phyloP scores from a whole-genome alignment of 2,329 filamentous ascomycete genomes.

The Claviceps lovelessii region DNA sequence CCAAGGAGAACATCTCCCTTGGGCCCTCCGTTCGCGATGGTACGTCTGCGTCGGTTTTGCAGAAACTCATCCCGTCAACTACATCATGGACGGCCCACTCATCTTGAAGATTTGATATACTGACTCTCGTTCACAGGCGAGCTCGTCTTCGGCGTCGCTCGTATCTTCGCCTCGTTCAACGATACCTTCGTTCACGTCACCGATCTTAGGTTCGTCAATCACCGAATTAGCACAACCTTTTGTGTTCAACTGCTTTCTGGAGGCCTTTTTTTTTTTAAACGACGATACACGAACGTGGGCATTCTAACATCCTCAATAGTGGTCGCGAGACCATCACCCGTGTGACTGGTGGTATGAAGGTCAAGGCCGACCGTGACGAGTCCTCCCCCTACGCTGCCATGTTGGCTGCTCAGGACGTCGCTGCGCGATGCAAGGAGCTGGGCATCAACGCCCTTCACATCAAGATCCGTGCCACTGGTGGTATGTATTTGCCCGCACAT shows the following conservation, averaged over 20 bases:
- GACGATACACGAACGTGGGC: neutral
- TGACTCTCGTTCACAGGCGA: conserved; percentile 46
- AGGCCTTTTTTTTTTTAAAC: neutral
- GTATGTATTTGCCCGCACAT: conserved; percentile 34
- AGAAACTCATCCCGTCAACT: neutral
- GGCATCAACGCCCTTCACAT: conserved; percentile 91
- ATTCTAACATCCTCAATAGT: conserved; percentile 36
- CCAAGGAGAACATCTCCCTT: conserved; percentile 96
- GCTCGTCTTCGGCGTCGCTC: conserved; percentile 94
- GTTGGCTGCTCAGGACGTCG: conserved; percentile 99
- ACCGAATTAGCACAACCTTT: conserved; percentile 1
- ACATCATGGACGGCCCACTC: neutral
- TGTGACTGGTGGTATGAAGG: conserved; percentile 99
- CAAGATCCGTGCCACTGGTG: conserved; percentile 99
- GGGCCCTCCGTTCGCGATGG: conserved; percentile 94
- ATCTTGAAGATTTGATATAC: neutral
- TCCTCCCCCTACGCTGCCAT: conserved; percentile 99
- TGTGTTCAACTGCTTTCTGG: neutral
- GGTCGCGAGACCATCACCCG: conserved; percentile 99
- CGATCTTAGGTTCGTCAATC: conserved; percentile 70
- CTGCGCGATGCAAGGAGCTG: conserved; percentile 63
- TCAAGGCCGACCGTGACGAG: conserved; percentile 99
- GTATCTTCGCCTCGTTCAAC: conserved; percentile 91
- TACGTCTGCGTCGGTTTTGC: conserved; percentile 24
- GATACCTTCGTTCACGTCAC: conserved; percentile 96